Evolutionary conservation across 1,284 basidiomycete species (phyloP), one percentile per base, ranked within the genome.

Genomic region (Sanghuangporus sanghuang): DNA sequence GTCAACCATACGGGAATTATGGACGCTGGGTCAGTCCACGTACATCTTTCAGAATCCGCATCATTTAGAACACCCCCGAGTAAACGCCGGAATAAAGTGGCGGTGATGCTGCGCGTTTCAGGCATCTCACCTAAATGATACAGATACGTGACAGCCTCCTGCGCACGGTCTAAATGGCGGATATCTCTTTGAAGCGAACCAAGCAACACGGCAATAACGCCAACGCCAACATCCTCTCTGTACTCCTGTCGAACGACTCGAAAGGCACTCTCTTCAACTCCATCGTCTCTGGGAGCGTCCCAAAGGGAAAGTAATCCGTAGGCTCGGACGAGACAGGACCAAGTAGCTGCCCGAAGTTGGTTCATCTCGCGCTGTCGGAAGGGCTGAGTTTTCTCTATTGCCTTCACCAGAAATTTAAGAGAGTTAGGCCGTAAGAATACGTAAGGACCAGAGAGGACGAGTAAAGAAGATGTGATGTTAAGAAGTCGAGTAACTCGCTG

Each of bases 321-420:
- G 9, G 64, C 23, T 23, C 64, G 58, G 8, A 62, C 55, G 27
- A 65, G 54, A 36, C 64, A 65, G n/a, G 40, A 56, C 64, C 64
- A 65, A 6, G 58, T 44, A 32, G 64, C 59, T 7, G 49, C 36
- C 2, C 54, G 53, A 12, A 61, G 18, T 16, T 46, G 11, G 42
- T 53, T 50, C 36, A 60, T 21, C 44, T 53, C 39, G 9, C 46
- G 56, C 4, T 32, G 56, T 18, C 39, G 53, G 16, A 39, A 36
- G 5, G 48, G 39, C 27, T 61, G 59, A 18, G 54, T 48, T 9
- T 65, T 61, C 27, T 35, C 64, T 8, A 62, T 40, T 2, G 46
- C 59, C 36, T 65, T 61, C 14, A 65, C 23, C 2, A 65, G 39
- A n/a, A 57, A 52, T 46, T 61, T 61, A n/a, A 65, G 27, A 14